Conservation (phyloP, 75 land plant genomes). For the Cupressus sempervirens region DNA sequence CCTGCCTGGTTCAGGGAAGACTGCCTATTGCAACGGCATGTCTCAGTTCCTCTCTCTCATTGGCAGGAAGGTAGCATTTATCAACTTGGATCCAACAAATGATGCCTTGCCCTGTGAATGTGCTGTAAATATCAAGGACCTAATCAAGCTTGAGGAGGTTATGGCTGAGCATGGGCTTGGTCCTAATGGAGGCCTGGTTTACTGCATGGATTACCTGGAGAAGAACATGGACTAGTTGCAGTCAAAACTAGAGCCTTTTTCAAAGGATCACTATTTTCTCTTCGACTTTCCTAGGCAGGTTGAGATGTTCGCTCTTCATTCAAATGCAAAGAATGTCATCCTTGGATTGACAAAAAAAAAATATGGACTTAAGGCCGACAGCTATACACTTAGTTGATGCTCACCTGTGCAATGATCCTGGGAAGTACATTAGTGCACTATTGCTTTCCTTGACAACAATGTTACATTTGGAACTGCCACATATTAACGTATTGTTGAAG, state of each 20-base stretch:
- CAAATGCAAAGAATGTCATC: conserved; percentile 85
- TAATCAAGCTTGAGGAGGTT: conserved; percentile 89
- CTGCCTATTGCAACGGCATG: conserved; percentile 99
- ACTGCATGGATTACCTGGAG: conserved; percentile 99
- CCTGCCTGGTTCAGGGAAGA: conserved; percentile 91
- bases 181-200: conserved; percentile 98
- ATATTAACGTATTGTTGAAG: too few relatives aligned
- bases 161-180: conserved; percentile 93
- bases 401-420: conserved; percentile 98
- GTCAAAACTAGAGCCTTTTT: conserved; percentile 71
- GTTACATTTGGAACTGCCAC: too few relatives aligned
- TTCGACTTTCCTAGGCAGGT: conserved; percentile 99
- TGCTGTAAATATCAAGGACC: conserved; percentile 87
- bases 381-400: conserved; percentile 97
- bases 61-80: conserved; percentile 96
- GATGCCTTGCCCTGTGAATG: conserved; percentile 96
- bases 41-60: conserved; percentile 86
- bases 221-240: conserved; percentile 95
- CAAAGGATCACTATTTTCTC: conserved; percentile 91
- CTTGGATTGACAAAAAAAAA: conserved; percentile 67
- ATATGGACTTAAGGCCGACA: conserved; percentile 78
- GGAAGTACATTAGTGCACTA: conserved; percentile 88
- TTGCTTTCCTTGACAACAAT: conserved; percentile 87
- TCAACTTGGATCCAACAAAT: conserved; percentile 99
- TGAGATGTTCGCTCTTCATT: conserved; percentile 88